Evolutionary conservation across 139 green algal species (phyloP).

Genomic region (Closterium sp.): DNA sequence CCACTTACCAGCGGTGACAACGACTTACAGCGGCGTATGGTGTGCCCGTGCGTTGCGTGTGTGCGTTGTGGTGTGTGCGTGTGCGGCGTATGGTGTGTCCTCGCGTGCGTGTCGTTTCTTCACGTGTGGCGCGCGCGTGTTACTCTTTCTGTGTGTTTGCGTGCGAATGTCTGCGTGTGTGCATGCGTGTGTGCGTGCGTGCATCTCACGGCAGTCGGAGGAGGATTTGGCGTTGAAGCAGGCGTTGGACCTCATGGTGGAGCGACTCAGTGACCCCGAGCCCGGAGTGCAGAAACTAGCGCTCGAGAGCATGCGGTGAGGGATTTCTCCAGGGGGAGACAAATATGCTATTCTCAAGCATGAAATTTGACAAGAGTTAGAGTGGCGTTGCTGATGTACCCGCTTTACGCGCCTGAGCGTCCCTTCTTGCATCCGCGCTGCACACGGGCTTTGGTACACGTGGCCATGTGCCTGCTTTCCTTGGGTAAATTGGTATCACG

Average conservation of each 20-base stretch:
- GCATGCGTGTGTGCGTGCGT: not conserved
- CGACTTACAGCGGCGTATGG: not conserved
- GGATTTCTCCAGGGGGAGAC: too few relatives aligned
- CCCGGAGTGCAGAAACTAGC: conserved; percentile 69
- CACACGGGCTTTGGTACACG: not conserved
- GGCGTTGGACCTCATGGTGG: conserved; percentile 88
- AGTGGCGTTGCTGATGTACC: not conserved
- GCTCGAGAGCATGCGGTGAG: conserved; percentile 66
- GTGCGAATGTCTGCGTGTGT: not conserved
- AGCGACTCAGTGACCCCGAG: conserved; percentile 62
- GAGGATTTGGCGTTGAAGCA: conserved; percentile 88
- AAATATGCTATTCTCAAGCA: not conserved
- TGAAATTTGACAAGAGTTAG: too few relatives aligned
- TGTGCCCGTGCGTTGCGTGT: not conserved
- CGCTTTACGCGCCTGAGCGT: not conserved
- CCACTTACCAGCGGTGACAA: not conserved
- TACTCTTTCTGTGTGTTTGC: not conserved
- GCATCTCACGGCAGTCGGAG: conserved; percentile 62
- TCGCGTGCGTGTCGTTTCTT: not conserved
- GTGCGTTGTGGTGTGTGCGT: not conserved
- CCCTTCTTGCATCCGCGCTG: not conserved
- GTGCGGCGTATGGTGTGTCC: too few relatives aligned
- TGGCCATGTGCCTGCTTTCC: not conserved
- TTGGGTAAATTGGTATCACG: too few relatives aligned
- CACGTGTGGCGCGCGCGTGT: not conserved